Percentiles rank a stretch among this genome's conserved stretches.
Conservation (phyloP, 148 eudicot genomes). For the Rhododendron vialii region DNA sequence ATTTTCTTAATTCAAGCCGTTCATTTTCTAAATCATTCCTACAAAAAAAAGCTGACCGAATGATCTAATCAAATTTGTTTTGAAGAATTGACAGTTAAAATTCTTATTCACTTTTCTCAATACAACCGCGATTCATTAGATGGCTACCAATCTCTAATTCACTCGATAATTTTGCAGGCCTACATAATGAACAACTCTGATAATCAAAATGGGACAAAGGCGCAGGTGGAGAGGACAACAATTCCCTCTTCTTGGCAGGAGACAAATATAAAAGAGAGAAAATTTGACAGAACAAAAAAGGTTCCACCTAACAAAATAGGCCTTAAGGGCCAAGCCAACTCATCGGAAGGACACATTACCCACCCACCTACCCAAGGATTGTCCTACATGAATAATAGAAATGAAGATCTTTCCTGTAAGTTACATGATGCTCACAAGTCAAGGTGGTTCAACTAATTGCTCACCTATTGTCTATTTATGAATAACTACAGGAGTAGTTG, state of each 20-base stretch:
- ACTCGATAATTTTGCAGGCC: background rate
- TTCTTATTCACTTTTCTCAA: background rate
- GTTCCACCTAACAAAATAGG: constrained; percentile 5
- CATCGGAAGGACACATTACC: constrained; percentile 14
- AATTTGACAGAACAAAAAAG: background rate
- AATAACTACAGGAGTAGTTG: background rate
- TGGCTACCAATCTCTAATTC: background rate
- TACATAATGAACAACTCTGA: background rate
- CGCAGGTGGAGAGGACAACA: background rate
- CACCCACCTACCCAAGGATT: constrained; percentile 6
- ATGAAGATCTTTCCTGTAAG: background rate
- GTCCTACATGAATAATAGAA: background rate
- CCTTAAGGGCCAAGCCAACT: constrained; percentile 6
- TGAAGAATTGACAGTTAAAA: background rate
- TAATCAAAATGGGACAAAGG: background rate
- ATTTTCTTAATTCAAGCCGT: background rate
- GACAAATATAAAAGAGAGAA: background rate
- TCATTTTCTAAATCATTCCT: background rate
- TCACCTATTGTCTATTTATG: background rate
- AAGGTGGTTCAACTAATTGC: constrained; percentile 9
- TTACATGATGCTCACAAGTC: background rate
- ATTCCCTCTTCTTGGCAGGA: background rate
- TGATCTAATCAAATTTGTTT: background rate
- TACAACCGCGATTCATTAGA: background rate
- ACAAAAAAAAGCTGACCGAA: background rate